These are phyloP conservation scores for Dalbergia cultrata DNA, from an alignment of 306 rosid genomes.

Conservation along the genomic window DNA sequence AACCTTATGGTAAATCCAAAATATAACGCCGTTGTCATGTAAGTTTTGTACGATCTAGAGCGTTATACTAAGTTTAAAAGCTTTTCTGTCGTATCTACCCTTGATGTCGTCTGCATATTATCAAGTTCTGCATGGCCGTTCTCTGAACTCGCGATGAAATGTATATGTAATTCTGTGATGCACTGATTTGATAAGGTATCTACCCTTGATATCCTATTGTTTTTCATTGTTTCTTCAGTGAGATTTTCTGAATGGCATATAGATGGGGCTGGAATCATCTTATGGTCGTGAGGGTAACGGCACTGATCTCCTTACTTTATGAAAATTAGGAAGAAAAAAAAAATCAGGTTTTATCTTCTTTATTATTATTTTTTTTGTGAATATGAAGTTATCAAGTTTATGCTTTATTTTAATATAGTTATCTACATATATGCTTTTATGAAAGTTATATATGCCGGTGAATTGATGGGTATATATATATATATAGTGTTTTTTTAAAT, in stretches of 20 bases:
- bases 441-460: no score
- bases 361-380: not conserved
- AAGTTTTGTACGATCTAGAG: not conserved
- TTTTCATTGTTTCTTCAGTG: no score
- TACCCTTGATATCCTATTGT: no score
- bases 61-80: not conserved
- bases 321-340: no score
- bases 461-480: no score
- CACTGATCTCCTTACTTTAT: not conserved
- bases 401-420: no score
- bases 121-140: not conserved
- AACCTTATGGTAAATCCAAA: not conserved
- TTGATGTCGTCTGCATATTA: not conserved
- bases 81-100: no score
- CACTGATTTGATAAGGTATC: no score
- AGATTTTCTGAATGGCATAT: not conserved
- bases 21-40: not conserved
- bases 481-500: no score
- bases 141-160: not conserved
- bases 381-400: no score
- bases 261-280: not conserved
- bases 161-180: not conserved
- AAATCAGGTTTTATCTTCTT: no score
- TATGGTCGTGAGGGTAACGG: not conserved
- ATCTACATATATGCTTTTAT: no score